A percentile compares a stretch with the other conserved stretches of the same genome.
Conservation (phyloP, 2,329 filamentous ascomycete species). For the Harringtonia lauricola region DNA sequence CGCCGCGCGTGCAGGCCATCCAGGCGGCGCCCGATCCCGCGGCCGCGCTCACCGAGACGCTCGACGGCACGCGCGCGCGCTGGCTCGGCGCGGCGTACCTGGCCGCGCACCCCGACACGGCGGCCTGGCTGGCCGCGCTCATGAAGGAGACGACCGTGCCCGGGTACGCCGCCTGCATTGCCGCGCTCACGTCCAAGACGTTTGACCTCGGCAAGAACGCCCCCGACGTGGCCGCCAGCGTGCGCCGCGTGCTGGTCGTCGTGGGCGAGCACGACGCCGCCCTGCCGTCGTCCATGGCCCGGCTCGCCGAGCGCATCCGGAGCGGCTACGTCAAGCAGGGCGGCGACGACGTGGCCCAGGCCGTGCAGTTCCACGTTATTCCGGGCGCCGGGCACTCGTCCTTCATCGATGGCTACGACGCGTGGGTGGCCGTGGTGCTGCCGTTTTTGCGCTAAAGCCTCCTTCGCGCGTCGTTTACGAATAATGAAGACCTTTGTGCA, state of each 20-base stretch:
- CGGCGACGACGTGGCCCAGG: background rate
- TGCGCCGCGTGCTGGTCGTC: slow-evolving; percentile 23
- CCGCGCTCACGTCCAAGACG: slow-evolving; percentile 23
- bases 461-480: too few relatives aligned
- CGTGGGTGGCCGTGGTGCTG: slow-evolving; percentile 18
- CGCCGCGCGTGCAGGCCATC: slow-evolving; percentile 21
- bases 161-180: slow-evolving; percentile 29
- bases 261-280: slow-evolving; percentile 30
- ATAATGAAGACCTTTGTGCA: background rate
- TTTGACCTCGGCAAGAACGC: slow-evolving; percentile 27
- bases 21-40: slow-evolving; percentile 14
- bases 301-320: slow-evolving; percentile 24
- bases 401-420: slow-evolving; percentile 25
- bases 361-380: slow-evolving; percentile 23
- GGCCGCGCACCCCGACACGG: slow-evolving; percentile 15
- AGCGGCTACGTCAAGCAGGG: slow-evolving; percentile 14
- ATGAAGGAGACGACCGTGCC: slow-evolving; percentile 28
- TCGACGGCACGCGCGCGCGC: slow-evolving; percentile 5
- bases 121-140: slow-evolving; percentile 7
- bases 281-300: slow-evolving; percentile 25
- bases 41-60: background rate
- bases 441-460: slow-evolving; percentile 10
- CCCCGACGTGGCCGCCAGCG: slow-evolving; percentile 18
- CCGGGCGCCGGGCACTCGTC: slow-evolving; percentile 25
- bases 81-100: slow-evolving; percentile 25